Evolutionary conservation across 306 rosid species (phyloP), one percentile per base, ranked within the genome.

Genomic region (Geum urbanum): DNA sequence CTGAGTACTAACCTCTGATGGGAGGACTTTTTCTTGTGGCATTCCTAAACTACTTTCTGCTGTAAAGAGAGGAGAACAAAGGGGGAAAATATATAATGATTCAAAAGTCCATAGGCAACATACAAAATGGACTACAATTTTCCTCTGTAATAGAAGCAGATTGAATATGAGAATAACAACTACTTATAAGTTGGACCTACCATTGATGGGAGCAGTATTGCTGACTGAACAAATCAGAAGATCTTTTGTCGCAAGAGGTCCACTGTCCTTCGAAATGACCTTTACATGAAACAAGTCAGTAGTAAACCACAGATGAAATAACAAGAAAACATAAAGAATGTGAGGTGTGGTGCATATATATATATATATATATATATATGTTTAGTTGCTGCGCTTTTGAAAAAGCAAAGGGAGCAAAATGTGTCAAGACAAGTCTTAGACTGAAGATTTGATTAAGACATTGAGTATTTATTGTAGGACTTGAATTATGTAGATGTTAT

Each of bases 221-320:
- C 59, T 70, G 59, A 44, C 61, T 45, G 76, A 40, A 39, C 69
- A 15, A 65, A 80, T 70, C 11, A 83, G 63, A 61, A 49, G n/a
- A 40, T 61, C 65, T 20, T 63, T 79, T 68, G 76, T 63, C 44
- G 72, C 68, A 46, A 83, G 72, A 82, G 85, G 80, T 24, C 79
- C 87, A 66, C 84, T 55, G 71, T 87, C 91, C 89, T 85, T 90
- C 51, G 88, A 78, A 73, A 92, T 88, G 20, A 90, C 87, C 97
- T 92, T 77, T 59, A 58, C 53, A 72, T 46, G 52, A 73, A 27
- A 73, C 80, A 74, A 56, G 7, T 67, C 48, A 50, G 50, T 7
- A 11, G 18, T 24, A 55, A 46, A 27, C 48, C 9, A 22, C 16
- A 9, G 48, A 63, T 15, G 51, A 63, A 55, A 24, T 53, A 13